Evolutionary conservation across 345 rosid genomes (phyloP), one percentile per base, ranked within the genome.

Genomic region (Hirschfeldia incana): DNA sequence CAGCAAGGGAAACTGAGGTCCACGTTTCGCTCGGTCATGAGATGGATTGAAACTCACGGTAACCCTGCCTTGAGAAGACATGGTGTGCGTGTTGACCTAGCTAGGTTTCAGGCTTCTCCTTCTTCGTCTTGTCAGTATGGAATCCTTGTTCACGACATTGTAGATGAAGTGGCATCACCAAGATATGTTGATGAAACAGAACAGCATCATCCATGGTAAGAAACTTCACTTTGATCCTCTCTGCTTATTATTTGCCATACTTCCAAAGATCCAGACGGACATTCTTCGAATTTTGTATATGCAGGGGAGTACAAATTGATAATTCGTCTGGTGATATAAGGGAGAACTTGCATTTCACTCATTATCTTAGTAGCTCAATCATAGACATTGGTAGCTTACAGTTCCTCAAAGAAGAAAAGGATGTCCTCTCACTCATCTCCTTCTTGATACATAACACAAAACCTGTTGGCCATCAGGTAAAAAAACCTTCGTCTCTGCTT

Each of bases 11-110:
- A 84, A 62, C 73, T 94, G 49, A 90, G 86, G 84, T 81, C 85
- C 69, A 89, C 96, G 71, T 86, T 94, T 65, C 81, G 90, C 37
- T 85, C 83, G 74, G 87, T 92, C 72, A 76, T 88, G 78, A 86
- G 83, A 82, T 94, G 98, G 98, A 87, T 92, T 75, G 94, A 90
- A 77, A 90, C 97, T n/a, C 98, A 92, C 83, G 97, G 91, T 66
- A 94, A 94, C 82, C 97, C 94, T 73, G 86, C 89, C 69, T 86
- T 94, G 65, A 80, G 81, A 71, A 55, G 81, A 74, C 88, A 90
- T 82, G 90, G 92, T 32, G 68, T 90, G 17, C 87, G 73, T 63
- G 86, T 88, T 33, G 88, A 87, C 86, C 89, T 90, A 78, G 98
- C 94, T 59, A 90, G 93, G 88, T 92, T 92, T 88, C 98, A 92